Conservation (phyloP, 2,329 filamentous ascomycete genomes). For the Cytospora leucostoma region DNA sequence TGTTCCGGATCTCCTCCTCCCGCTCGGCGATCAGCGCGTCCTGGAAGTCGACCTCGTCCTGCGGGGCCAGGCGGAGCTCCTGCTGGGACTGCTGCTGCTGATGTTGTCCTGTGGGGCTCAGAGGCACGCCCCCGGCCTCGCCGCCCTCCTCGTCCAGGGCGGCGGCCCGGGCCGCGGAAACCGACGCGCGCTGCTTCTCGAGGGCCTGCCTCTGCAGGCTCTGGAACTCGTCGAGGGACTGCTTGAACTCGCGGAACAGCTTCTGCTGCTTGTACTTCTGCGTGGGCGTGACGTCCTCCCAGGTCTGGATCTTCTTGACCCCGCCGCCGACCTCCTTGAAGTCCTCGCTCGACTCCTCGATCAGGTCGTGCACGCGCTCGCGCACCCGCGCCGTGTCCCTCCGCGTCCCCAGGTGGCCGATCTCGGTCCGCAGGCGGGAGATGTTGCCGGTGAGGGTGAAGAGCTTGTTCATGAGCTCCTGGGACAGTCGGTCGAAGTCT, state of each 20-base stretch:
- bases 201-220: slow-evolving; percentile 84
- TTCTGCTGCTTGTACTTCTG: slow-evolving; percentile 98
- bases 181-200: slow-evolving; percentile 88
- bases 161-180: slow-evolving; percentile 72
- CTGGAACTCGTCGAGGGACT: slow-evolving; percentile 88
- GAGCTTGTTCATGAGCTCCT: slow-evolving; percentile 81
- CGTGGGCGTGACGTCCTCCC: slow-evolving; percentile 82
- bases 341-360: slow-evolving; percentile 81
- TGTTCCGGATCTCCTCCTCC: slow-evolving; percentile 94
- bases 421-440: slow-evolving; percentile 78
- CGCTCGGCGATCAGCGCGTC: slow-evolving; percentile 94
- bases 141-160: slow-evolving; percentile 67
- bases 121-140: slow-evolving; percentile 32
- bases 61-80: slow-evolving; percentile 77
- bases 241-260: slow-evolving; percentile 88
- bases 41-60: slow-evolving; percentile 97
- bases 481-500: slow-evolving; percentile 81
- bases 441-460: slow-evolving; percentile 90
- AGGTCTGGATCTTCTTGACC: slow-evolving; percentile 86
- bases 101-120: slow-evolving; percentile 48
- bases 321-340: slow-evolving; percentile 94
- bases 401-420: slow-evolving; percentile 83
- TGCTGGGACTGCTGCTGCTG: slow-evolving; percentile 70
- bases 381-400: slow-evolving; percentile 89
- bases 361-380: slow-evolving; percentile 83